Evolutionary conservation across 2,329 filamentous ascomycete species (phyloP), one percentile per base, ranked within the genome.

Genomic region (Setomelanomma holmii): DNA sequence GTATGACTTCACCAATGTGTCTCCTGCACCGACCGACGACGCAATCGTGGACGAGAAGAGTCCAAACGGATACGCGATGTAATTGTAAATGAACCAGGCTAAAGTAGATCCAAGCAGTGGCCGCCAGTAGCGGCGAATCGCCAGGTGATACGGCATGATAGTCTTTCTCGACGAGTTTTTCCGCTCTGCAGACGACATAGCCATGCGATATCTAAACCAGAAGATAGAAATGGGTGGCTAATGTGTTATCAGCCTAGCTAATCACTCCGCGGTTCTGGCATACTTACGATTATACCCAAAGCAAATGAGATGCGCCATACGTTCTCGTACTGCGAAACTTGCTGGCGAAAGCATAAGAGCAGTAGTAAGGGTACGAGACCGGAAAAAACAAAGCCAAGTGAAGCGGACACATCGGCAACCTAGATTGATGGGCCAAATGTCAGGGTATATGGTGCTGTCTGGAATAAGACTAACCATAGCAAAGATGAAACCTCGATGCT

Each of bases 41-140:
- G 58, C 77, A 51, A 84, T 84, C 19, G 81, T 82, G 0, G 80
- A 80, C 49, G 78, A 79, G 66, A 84, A 84, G 22, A 85, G 76
- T 7, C 81, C 81, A 54, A 84, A 84, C 0, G 82, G 82, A 45
- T 82, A 80, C 0, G 79, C 79, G 35, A 84, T 79, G 64, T 79
- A 85, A 61, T 86, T 81, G 63, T 85, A 80, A 36, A 75, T 65
- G 63, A 84, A 84, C 81, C 82, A 84, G 8, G 78, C 76, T 1
- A 76, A 54, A 2, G 80, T 76, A 5, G 77, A 76, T 12, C 82
- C 82, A 3, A 83, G 61, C 38, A 84, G 67, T 0, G 79, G 78
- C 3, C 78, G 74, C 72, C 78, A 83, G 56, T 84, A 82, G 24
- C 76, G 73, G 56, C 76, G 79, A 17, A 82, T 42, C 0, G 76